Evolutionary conservation across 148 eudicot genomes (phyloP), one percentile per base, ranked within the genome.

Genomic region (Silene conica): DNA sequence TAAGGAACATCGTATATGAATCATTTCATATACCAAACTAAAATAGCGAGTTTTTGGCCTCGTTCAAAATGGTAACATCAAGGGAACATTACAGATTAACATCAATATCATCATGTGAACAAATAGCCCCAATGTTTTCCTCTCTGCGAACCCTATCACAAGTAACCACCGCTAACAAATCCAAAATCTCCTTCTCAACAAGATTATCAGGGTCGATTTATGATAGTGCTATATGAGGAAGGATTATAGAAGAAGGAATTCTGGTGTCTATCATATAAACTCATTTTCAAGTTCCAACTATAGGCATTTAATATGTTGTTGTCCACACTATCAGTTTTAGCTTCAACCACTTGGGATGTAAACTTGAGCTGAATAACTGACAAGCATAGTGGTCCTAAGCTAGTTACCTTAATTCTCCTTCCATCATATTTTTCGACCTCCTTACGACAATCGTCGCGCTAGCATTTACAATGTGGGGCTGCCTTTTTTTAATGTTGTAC

Each of bases 401-500:
- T 71, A 58, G 72, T 21, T 75, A 72, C 68, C 66, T 80, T n/a
- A 58, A 16, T 52, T 75, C 45, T 70, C 20, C 60, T 74, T 18
- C 66, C 21, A 73, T 63, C 71, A 41, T 15, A 58, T 31, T 34
- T 60, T 34, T 38, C 43, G 25, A 62, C 43, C 59, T 60, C 58
- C 22, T 65, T 52, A 14, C 66, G 57, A 31, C 63, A 10, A 31
- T 72, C 50, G 23, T 23, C 70, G 14, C 67, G 15, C 43, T 60
- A 21, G 50, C 71, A 70, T 72, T 72, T 60, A 76, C 46, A 23
- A 52, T 25, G 80, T 73, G 67, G 83, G 80, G 43, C 69, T 61
- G 65, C 63, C 76, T 65, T 66, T 63, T 70, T 63, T 70, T 71
- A 16, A 69, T 58, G 0, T 16, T 59, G 73, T 50, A 67, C 63